Evolutionary conservation across 1,139 yeast species (phyloP).

Genomic region (Nakaseomyces uthaithaninus): DNA sequence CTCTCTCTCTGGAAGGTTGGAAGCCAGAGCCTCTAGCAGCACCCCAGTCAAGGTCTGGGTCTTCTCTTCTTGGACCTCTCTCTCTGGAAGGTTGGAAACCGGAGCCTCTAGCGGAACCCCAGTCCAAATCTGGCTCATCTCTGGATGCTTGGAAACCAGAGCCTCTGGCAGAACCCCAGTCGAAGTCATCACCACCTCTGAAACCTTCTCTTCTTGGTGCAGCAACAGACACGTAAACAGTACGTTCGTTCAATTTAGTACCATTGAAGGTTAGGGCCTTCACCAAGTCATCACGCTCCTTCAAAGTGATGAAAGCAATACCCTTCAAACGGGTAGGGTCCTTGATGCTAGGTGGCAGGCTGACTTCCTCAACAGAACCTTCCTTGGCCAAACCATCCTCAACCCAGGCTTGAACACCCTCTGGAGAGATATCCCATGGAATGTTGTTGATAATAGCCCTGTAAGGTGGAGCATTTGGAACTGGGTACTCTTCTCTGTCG

Average conservation of each 20-base stretch:
- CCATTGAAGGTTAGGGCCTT: conserved; percentile 60
- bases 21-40: conserved; percentile 36
- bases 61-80: conserved; percentile 13
- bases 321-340: conserved; percentile 66
- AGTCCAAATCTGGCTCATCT: conserved; percentile 18
- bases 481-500: conserved; percentile 63
- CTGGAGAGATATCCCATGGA: conserved; percentile 75
- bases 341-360: conserved; percentile 59
- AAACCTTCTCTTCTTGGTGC: conserved; percentile 62
- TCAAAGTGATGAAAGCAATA: conserved; percentile 78
- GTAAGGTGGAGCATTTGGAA: conserved; percentile 89
- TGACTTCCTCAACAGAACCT: conserved; percentile 45
- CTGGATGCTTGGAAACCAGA: conserved; percentile 14
- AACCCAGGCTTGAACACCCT: conserved; percentile 56
- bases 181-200: conserved; percentile 35
- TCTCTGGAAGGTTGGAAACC: conserved; percentile 23
- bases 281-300: conserved; percentile 56
- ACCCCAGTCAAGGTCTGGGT: conserved; percentile 23
- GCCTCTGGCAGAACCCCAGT: conserved; percentile 37
- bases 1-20: conserved; percentile 21
- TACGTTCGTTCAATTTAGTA: conserved; percentile 63
- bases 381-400: conserved; percentile 53
- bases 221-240: conserved; percentile 79
- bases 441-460: conserved; percentile 82
- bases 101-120: conserved; percentile 37